A percentile compares a stretch with the other conserved stretches of the same genome.
Conservation (phyloP, 2,329 filamentous ascomycete species). For the Calycina marina region DNA sequence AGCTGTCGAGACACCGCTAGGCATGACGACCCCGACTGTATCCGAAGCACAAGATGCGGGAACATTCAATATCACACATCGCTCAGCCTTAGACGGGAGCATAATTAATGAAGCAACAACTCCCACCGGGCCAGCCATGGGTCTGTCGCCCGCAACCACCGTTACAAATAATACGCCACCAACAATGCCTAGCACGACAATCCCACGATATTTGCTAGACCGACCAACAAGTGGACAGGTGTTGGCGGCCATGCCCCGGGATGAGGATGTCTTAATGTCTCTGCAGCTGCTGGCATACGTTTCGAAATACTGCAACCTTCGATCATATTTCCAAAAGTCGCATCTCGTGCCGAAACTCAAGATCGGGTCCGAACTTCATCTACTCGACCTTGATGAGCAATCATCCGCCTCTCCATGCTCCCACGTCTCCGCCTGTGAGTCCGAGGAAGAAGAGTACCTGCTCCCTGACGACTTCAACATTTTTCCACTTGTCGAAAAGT, state of each 20-base stretch:
- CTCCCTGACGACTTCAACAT: constrained; percentile 95
- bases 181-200: constrained; percentile 57
- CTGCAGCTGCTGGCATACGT: constrained; percentile 93
- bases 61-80: constrained; percentile 88
- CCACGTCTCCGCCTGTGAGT: constrained; percentile 13
- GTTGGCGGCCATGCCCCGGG: constrained; percentile 81
- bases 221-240: constrained; percentile 54
- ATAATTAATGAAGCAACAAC: constrained; percentile 57
- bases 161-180: constrained; percentile 56
- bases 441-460: constrained; percentile 62
- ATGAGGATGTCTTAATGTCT: constrained; percentile 97
- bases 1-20: constrained; percentile 51
- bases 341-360: constrained; percentile 86
- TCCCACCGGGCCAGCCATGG: constrained; percentile 52
- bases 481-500: constrained; percentile 95
- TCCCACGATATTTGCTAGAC: constrained; percentile 69
- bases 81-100: constrained; percentile 70
- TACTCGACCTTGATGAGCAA: constrained; percentile 57
- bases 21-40: constrained; percentile 61
- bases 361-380: constrained; percentile 70
- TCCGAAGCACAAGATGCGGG: constrained; percentile 76
- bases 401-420: constrained; percentile 17
- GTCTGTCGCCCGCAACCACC: constrained; percentile 49
- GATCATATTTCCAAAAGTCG: constrained; percentile 88
- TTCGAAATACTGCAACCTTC: constrained; percentile 94